Evolutionary conservation across 116 monocot species (phyloP).

Genomic region (Zostera marina): DNA sequence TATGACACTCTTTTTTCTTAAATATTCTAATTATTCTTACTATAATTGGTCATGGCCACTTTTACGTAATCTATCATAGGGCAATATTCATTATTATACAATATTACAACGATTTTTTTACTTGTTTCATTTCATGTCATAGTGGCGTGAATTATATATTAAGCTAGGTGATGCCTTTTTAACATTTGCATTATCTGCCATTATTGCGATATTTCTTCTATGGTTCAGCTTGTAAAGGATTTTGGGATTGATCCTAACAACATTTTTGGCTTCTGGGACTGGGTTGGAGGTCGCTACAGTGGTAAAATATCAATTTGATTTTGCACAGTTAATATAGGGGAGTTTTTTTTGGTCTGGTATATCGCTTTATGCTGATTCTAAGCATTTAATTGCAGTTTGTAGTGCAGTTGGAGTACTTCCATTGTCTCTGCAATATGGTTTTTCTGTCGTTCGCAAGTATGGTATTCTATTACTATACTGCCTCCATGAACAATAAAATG

Average conservation of each 20-base stretch:
- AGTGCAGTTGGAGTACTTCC: constrained; percentile 99
- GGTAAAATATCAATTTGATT: constrained; percentile 27
- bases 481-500: background rate
- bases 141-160: too few relatives aligned
- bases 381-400: constrained; percentile 60
- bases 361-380: background rate
- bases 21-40: background rate
- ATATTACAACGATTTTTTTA: background rate
- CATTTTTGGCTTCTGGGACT: constrained; percentile 98
- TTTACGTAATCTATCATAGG: background rate
- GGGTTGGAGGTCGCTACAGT: constrained; percentile 99
- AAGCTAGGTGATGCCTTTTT: too few relatives aligned
- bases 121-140: too few relatives aligned
- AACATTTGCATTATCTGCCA: background rate
- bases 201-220: background rate
- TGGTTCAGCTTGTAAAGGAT: constrained; percentile 74
- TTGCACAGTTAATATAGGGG: background rate
- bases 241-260: constrained; percentile 92
- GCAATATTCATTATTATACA: background rate
- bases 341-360: background rate
- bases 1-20: background rate
- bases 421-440: constrained; percentile 92
- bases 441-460: constrained; percentile 79
- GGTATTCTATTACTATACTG: constrained; percentile 8
- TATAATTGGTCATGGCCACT: background rate